Evolutionary conservation across 2,329 filamentous ascomycete species (phyloP).

Genomic region (Ophiostoma sp.): DNA sequence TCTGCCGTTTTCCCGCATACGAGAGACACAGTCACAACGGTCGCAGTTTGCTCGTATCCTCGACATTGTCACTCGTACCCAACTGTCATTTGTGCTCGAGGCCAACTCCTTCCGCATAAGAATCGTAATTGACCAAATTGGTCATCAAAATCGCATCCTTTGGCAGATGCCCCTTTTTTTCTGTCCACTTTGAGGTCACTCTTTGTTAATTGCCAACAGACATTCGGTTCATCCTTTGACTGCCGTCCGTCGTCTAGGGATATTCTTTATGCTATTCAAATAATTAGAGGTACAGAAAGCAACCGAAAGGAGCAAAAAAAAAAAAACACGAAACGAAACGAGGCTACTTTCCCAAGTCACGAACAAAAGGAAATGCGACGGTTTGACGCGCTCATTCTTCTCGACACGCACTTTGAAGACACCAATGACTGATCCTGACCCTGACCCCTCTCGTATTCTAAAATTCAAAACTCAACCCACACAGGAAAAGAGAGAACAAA

Average conservation of each 20-base stretch:
- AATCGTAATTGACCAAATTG: neutral
- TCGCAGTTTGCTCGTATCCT: neutral
- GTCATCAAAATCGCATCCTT: neutral
- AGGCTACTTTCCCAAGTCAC: neutral
- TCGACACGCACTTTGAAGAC: no score
- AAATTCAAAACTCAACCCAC: neutral
- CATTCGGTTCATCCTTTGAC: neutral
- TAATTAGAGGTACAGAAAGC: no score
- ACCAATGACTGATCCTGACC: neutral
- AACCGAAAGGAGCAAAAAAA: neutral
- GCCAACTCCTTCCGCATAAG: neutral
- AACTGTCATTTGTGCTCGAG: no score
- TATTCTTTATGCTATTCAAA: neutral
- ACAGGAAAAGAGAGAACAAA: neutral
- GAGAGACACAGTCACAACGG: neutral
- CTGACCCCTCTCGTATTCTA: conserved; percentile 18
- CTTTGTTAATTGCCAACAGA: neutral
- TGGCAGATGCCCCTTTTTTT: neutral
- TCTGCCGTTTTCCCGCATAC: neutral
- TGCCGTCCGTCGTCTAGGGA: neutral
- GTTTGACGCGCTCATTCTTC: neutral
- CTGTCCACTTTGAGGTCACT: neutral
- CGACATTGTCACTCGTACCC: neutral
- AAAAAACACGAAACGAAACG: neutral
- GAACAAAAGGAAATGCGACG: neutral